Percentiles rank a stretch among this genome's conserved stretches.
These are phyloP conservation scores for Phytophthora litchii DNA, from an alignment of 352 stramenopile genomes.

Conservation along the genomic window DNA sequence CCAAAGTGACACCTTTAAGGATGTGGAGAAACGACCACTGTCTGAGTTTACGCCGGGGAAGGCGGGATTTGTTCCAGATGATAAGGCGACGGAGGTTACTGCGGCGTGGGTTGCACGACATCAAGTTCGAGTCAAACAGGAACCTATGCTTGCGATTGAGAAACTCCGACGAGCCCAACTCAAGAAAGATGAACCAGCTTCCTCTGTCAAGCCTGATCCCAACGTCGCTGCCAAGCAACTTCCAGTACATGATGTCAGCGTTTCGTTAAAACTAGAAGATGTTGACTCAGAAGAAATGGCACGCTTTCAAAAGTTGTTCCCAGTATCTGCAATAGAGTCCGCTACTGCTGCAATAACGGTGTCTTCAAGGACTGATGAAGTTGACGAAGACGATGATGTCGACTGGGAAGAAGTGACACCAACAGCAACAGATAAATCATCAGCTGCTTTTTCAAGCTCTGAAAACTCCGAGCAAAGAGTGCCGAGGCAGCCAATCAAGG, in stretches of 20 bases:
- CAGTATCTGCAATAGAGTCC: conserved; percentile 33
- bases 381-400: conserved; percentile 51
- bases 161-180: conserved; percentile 38
- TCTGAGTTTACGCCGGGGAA: conserved; percentile 16
- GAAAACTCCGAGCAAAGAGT: conserved; percentile 1
- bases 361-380: conserved; percentile 13
- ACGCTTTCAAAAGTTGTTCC: conserved; percentile 44
- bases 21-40: conserved; percentile 25
- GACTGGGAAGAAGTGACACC: conserved; percentile 35
- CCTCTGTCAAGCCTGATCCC: not conserved
- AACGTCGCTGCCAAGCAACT: conserved; percentile 1
- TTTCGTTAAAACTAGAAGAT: conserved; percentile 59
- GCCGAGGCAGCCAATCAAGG: not conserved
- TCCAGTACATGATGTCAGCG: conserved; percentile 32
- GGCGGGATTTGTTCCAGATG: conserved; percentile 19
- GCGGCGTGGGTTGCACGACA: conserved; percentile 46
- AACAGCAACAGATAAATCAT: not conserved
- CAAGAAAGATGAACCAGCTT: conserved; percentile 11
- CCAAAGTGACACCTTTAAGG: conserved; percentile 36
- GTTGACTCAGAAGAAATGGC: conserved; percentile 25
- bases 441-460: not conserved
- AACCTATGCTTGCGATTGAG: conserved; percentile 56
- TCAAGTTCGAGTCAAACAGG: conserved; percentile 43
- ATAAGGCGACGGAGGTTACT: conserved; percentile 23
- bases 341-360: not conserved